Conservation (phyloP, 352 stramenopile genomes). For the Aphanomyces astaci region DNA sequence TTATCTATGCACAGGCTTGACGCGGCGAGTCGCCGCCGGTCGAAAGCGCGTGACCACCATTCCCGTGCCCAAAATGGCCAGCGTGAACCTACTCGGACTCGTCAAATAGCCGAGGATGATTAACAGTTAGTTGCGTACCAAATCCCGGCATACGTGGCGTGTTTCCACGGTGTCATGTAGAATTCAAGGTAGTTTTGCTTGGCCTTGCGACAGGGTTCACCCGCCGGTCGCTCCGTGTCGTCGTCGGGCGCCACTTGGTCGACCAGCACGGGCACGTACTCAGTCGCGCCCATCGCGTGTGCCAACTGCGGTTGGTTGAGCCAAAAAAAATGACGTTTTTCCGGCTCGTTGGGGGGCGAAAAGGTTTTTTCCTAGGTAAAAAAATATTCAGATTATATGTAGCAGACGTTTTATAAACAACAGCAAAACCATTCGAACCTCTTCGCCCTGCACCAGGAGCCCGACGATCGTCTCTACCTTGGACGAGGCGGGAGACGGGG, state of each 20-base stretch:
- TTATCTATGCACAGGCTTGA: background rate
- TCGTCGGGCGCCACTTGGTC: slow-evolving; percentile 37
- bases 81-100: background rate
- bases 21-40: background rate
- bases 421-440: slow-evolving; percentile 33
- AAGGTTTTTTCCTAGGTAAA: slow-evolving; percentile 58
- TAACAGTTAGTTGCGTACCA: slow-evolving; percentile 42
- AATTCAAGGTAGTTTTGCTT: slow-evolving; percentile 76
- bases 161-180: slow-evolving; percentile 85
- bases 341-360: slow-evolving; percentile 67
- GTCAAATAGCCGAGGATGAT: background rate
- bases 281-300: slow-evolving; percentile 61
- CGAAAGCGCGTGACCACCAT: slow-evolving; percentile 16
- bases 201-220: slow-evolving; percentile 60
- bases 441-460: slow-evolving; percentile 71
- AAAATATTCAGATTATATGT: too few species aligned
- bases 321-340: slow-evolving; percentile 75
- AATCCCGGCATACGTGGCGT: slow-evolving; percentile 72
- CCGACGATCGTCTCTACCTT: slow-evolving; percentile 37
- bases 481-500: slow-evolving; percentile 26
- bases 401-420: too few species aligned
- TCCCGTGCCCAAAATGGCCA: slow-evolving; percentile 12
- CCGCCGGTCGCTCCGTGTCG: background rate
- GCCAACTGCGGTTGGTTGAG: slow-evolving; percentile 71
- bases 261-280: slow-evolving; percentile 62